A percentile compares a stretch with the other conserved stretches of the same genome.
Conservation (phyloP, 768 basidiomycete genomes). For the Amanita polypyramis region DNA sequence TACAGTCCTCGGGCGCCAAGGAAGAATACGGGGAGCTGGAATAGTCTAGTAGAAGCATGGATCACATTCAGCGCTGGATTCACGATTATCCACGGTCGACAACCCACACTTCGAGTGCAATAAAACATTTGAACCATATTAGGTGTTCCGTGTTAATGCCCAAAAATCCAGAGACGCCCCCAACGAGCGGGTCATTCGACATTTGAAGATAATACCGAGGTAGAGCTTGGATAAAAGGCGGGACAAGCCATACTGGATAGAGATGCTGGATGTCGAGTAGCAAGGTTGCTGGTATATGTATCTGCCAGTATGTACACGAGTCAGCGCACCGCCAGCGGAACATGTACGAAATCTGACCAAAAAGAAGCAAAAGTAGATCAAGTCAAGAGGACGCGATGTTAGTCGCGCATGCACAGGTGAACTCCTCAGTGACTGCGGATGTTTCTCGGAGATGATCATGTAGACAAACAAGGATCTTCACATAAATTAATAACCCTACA, state of each 20-base stretch:
- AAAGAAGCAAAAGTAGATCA: slow-evolving; percentile 66
- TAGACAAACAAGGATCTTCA: too few species aligned
- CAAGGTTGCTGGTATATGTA: slow-evolving; percentile 62
- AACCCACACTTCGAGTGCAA: slow-evolving; percentile 50
- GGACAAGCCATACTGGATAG: slow-evolving; percentile 42
- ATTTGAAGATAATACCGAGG: slow-evolving; percentile 40
- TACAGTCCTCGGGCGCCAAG: slow-evolving; percentile 54
- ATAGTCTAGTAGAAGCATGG: slow-evolving; percentile 36
- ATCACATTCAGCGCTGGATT: too few species aligned
- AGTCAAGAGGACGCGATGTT: slow-evolving; percentile 47
- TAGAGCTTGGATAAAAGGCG: slow-evolving; percentile 32
- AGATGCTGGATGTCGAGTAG: slow-evolving; percentile 63
- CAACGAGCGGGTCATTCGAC: slow-evolving; percentile 61
- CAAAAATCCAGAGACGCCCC: slow-evolving; percentile 33
- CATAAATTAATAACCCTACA: too few species aligned
- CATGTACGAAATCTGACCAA: slow-evolving; percentile 29
- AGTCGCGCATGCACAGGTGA: slow-evolving; percentile 16
- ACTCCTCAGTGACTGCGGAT: slow-evolving; percentile 3
- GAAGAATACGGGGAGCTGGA: slow-evolving; percentile 72
- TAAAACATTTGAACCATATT: slow-evolving; percentile 57
- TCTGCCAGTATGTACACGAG: slow-evolving; percentile 19
- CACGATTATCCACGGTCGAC: background rate
- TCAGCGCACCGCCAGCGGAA: too few species aligned
- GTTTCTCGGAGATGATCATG: slow-evolving; percentile 18
- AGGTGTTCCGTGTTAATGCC: slow-evolving; percentile 25